Percentiles rank a stretch among this genome's conserved stretches.
These are phyloP conservation scores for Umbilicus rupestris DNA, from an alignment of 164 flowering plant genomes.

Conservation along the genomic window DNA sequence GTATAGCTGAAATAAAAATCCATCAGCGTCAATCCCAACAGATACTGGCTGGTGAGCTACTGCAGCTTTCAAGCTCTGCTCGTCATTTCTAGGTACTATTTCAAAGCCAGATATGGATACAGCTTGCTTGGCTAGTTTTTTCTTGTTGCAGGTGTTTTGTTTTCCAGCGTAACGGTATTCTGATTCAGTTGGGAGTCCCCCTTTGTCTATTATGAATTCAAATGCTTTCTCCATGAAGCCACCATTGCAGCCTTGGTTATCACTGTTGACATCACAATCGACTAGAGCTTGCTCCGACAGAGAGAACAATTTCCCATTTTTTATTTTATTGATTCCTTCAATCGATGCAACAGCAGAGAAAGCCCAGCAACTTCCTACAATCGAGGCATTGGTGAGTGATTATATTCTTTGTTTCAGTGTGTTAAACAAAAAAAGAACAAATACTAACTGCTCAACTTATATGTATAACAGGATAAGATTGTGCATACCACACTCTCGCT, in stretches of 20 bases:
- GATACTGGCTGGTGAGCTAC: slow-evolving; percentile 46
- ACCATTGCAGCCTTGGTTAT: slow-evolving; percentile 38
- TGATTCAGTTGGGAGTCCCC: slow-evolving; percentile 31
- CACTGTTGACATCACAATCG: slow-evolving; percentile 28
- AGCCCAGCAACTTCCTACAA: slow-evolving; percentile 62
- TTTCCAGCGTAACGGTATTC: slow-evolving; percentile 31
- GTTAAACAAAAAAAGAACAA: too few relatives aligned
- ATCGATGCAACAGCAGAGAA: slow-evolving; percentile 55
- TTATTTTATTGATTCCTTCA: slow-evolving; percentile 40
- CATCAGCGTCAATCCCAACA: slow-evolving; percentile 23
- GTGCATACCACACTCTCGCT: slow-evolving; percentile 44
- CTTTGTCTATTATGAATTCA: slow-evolving; percentile 22
- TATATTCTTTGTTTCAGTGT: background rate
- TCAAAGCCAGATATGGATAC: slow-evolving; percentile 29
- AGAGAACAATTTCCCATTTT: slow-evolving; percentile 28
- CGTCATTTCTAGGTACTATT: slow-evolving; percentile 20
- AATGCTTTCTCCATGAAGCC: slow-evolving; percentile 45
- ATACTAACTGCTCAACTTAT: background rate
- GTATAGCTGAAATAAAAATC: background rate
- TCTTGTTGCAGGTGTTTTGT: slow-evolving; percentile 20
- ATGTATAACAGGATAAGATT: background rate
- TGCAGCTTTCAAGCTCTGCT: slow-evolving; percentile 24
- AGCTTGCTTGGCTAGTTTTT: slow-evolving; percentile 11
- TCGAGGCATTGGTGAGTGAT: background rate
- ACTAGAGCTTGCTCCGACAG: slow-evolving; percentile 49